Percentiles rank a stretch among this genome's conserved stretches.
phyloP scores from a whole-genome alignment of 192 early-diverging fungal species.

The Tieghemiomyces parasiticus region DNA sequence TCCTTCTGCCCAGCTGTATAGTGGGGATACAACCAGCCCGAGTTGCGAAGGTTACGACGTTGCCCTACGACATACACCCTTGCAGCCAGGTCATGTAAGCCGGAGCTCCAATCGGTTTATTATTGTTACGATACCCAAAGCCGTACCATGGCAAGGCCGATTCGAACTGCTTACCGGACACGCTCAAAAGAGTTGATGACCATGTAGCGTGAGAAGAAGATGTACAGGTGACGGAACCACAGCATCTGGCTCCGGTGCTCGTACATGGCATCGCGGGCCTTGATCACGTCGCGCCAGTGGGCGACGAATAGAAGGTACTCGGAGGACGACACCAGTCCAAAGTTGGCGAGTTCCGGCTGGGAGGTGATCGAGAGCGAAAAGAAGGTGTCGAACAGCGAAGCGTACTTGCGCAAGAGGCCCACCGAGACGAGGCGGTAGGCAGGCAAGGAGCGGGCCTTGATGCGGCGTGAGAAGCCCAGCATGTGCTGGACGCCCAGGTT shows the following conservation, averaged over 20 bases:
- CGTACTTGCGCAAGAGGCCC: constrained; percentile 37
- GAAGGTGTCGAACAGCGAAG: constrained; percentile 33
- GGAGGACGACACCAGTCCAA: background rate
- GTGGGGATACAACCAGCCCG: too few relatives aligned
- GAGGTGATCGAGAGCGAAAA: constrained; percentile 17
- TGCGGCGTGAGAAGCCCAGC: constrained; percentile 28
- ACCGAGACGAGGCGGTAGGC: constrained; percentile 38
- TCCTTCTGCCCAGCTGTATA: too few relatives aligned
- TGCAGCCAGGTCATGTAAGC: too few relatives aligned
- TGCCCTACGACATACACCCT: too few relatives aligned
- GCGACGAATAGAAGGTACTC: constrained; percentile 39
- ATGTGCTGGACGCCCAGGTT: constrained; percentile 54
- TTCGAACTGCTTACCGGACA: constrained; percentile 30
- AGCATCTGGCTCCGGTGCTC: constrained; percentile 76
- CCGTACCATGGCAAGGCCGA: too few relatives aligned
- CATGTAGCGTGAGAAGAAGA: constrained; percentile 83
- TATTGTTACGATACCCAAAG: too few relatives aligned
- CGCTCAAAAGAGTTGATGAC: constrained; percentile 51
- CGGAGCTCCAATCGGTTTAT: too few relatives aligned
- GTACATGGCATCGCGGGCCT: constrained; percentile 54
- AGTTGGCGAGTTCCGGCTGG: background rate
- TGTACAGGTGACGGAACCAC: constrained; percentile 84
- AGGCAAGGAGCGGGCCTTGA: constrained; percentile 28
- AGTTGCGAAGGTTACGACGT: too few relatives aligned
- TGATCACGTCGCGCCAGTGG: constrained; percentile 32